Conservation (phyloP, 208 protist genomes). For the Tritrichomonas foetus region DNA sequence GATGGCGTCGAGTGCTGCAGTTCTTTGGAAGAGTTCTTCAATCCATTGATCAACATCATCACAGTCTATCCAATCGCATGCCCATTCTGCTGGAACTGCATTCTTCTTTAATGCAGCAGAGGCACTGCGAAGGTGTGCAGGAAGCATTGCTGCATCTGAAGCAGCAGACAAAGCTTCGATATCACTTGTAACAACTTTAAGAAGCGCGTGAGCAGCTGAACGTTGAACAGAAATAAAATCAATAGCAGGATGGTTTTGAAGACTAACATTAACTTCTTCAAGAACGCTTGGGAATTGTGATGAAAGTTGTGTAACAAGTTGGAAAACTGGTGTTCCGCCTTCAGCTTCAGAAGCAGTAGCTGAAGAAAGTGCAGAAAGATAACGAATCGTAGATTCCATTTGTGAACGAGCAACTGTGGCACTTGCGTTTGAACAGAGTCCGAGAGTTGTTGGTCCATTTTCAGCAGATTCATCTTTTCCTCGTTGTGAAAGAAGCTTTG, state of each 20-base stretch:
- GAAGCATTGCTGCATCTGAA: not conserved
- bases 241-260: not conserved
- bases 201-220: not conserved
- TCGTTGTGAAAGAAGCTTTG: not conserved
- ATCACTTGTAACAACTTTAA: not conserved
- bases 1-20: not conserved
- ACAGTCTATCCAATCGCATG: not conserved
- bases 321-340: not conserved
- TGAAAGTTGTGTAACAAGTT: not conserved
- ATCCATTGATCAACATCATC: not conserved
- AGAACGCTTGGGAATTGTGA: not conserved
- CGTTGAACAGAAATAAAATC: not conserved
- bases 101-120: not conserved
- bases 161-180: not conserved
- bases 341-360: not conserved
- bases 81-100: not conserved
- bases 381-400: not conserved
- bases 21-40: not conserved
- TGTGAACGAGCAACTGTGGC: not conserved
- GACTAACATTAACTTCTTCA: not conserved
- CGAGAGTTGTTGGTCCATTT: not conserved
- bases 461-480: not conserved
- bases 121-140: not conserved
- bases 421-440: not conserved
- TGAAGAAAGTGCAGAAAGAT: not conserved